Evolutionary conservation across 179 eudicot species (phyloP).

Genomic region (Actinidia chinensis): DNA sequence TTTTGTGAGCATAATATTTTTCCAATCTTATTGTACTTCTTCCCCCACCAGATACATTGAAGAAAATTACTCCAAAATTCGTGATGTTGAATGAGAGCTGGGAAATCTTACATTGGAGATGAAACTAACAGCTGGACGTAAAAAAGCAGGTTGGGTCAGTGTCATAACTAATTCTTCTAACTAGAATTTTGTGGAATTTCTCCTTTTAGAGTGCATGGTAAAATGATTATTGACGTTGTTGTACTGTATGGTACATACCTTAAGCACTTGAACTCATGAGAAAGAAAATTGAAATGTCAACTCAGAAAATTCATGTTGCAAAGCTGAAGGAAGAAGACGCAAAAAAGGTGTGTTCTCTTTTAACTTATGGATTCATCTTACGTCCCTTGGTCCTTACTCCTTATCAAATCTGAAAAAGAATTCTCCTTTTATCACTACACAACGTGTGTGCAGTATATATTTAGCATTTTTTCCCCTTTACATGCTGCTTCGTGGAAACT

Average conservation of each 20-base stretch:
- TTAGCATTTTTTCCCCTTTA: background rate
- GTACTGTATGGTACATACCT: constrained; percentile 16
- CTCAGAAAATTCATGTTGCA: constrained; percentile 69
- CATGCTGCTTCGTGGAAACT: background rate
- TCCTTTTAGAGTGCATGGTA: background rate
- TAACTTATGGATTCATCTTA: constrained; percentile 2
- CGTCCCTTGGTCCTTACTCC: background rate
- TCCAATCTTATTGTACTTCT: constrained; percentile 13
- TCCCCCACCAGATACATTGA: constrained; percentile 66
- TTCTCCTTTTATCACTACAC: constrained; percentile 7
- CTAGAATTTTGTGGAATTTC: background rate
- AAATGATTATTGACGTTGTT: constrained; percentile 14
- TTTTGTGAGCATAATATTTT: background rate
- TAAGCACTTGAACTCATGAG: constrained; percentile 94
- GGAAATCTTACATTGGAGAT: constrained; percentile 73
- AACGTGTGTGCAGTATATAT: background rate
- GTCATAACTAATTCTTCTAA: background rate
- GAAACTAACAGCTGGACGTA: constrained; percentile 95
- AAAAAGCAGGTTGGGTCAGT: constrained; percentile 71
- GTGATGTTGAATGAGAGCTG: constrained; percentile 90
- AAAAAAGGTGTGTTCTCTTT: constrained; percentile 45
- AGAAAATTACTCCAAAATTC: constrained; percentile 89
- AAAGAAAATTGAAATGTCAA: constrained; percentile 88
- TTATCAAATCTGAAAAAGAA: background rate
- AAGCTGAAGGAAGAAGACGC: constrained; percentile 87